Evolutionary conservation across 805 yeast species (phyloP).

Genomic region (Kluyveromyces wickerhamii): DNA sequence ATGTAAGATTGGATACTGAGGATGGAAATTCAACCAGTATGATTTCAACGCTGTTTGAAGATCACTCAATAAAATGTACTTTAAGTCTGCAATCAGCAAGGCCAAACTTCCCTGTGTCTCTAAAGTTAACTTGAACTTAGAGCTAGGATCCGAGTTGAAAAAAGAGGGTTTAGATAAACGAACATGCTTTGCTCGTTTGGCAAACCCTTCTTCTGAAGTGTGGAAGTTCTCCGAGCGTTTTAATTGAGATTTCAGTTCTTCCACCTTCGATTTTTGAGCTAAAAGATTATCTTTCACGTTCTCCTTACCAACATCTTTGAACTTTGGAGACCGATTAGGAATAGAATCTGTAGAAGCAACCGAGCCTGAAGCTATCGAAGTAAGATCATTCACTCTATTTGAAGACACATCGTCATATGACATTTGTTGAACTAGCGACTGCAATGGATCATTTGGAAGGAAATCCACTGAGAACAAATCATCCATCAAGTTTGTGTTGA

Average conservation of each 20-base stretch:
- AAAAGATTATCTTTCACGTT: slow-evolving; percentile 15
- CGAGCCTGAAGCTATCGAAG: not conserved
- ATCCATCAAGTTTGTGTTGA: slow-evolving; percentile 6
- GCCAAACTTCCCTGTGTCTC: slow-evolving; percentile 10
- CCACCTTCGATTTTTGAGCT: slow-evolving; percentile 16
- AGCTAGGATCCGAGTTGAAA: slow-evolving; percentile 16
- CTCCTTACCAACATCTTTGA: slow-evolving; percentile 9
- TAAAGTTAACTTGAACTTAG: slow-evolving; percentile 14
- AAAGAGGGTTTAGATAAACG: slow-evolving; percentile 12
- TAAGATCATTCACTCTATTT: not conserved
- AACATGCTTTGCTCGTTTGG: not conserved
- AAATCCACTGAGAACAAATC: slow-evolving; percentile 16
- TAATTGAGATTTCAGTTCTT: slow-evolving; percentile 11
- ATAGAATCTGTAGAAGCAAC: not conserved
- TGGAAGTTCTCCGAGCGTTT: slow-evolving; percentile 1
- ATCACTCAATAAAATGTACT: slow-evolving; percentile 9
- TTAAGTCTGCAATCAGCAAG: slow-evolving; percentile 17
- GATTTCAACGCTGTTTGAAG: slow-evolving; percentile 19
- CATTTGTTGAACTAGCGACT: slow-evolving; percentile 17
- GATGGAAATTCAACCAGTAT: slow-evolving; percentile 51
- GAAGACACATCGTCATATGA: slow-evolving; percentile 6
- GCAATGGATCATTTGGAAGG: slow-evolving; percentile 17
- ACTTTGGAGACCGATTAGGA: slow-evolving; percentile 4
- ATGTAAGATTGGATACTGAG: slow-evolving; percentile 44
- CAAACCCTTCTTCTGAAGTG: not conserved